Evolutionary conservation across 1,284 basidiomycete genomes (phyloP).

Genomic region (Cutaneotrichosporon arboriforme): DNA sequence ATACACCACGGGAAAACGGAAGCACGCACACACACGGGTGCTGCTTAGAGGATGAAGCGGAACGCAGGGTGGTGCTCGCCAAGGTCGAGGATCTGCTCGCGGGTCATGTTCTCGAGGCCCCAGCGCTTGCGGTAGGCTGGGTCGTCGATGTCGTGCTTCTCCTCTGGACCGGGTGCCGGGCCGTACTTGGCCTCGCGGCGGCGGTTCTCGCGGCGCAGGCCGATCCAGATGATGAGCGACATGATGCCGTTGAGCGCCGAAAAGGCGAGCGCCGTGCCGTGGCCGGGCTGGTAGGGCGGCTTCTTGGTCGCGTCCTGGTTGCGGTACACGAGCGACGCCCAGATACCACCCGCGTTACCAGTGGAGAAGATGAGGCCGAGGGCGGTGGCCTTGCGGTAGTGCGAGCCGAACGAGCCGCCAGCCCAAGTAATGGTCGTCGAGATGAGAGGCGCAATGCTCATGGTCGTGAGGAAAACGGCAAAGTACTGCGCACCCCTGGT

Average conservation of each 20-base stretch:
- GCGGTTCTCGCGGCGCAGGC: conserved; percentile 42
- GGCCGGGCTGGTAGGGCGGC: conserved; percentile 41
- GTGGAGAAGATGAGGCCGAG: conserved; percentile 52
- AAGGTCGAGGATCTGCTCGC: conserved; percentile 48
- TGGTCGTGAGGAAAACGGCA: conserved; percentile 49
- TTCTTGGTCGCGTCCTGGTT: conserved; percentile 26
- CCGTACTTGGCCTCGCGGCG: conserved; percentile 45
- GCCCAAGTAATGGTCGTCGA: conserved; percentile 50
- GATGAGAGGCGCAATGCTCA: conserved; percentile 47
- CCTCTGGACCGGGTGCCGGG: conserved; percentile 52
- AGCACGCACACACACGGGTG: too few relatives aligned
- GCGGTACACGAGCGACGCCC: conserved; percentile 48
- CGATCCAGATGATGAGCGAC: conserved; percentile 38
- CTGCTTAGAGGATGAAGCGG: conserved; percentile 37
- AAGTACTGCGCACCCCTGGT: conserved; percentile 42
- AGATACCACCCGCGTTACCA: conserved; percentile 51
- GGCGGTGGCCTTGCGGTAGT: conserved; percentile 47
- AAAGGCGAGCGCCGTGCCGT: conserved; percentile 46
- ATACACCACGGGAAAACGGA: too few relatives aligned
- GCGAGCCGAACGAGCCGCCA: conserved; percentile 47
- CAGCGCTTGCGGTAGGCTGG: conserved; percentile 40
- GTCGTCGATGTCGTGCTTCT: conserved; percentile 53
- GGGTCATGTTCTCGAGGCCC: conserved; percentile 45
- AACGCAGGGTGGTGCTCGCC: conserved; percentile 49
- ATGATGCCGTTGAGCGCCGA: conserved; percentile 36